A percentile compares a stretch with the other conserved stretches of the same genome.
Evolutionary conservation across 441 rosid genomes (phyloP).

Genomic region (Aleurites moluccanus): DNA sequence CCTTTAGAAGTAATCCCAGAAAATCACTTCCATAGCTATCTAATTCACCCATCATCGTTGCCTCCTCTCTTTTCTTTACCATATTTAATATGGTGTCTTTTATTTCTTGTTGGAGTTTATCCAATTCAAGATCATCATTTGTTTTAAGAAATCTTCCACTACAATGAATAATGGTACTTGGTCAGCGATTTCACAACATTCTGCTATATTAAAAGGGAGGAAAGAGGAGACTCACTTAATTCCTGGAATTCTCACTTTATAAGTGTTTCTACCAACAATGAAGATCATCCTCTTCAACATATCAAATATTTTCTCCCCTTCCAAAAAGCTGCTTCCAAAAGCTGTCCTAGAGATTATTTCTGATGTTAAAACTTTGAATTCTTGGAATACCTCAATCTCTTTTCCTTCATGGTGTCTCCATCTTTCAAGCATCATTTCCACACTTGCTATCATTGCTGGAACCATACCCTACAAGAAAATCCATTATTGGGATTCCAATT

Average conservation of each 20-base stretch:
- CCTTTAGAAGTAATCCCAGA: slow-evolving; percentile 41
- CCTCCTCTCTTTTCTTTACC: slow-evolving; percentile 39
- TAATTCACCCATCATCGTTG: slow-evolving; percentile 8
- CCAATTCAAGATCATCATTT: slow-evolving; percentile 39
- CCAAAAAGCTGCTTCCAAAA: slow-evolving; percentile 39
- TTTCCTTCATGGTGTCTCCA: slow-evolving; percentile 34
- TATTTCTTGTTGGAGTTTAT: slow-evolving; percentile 34
- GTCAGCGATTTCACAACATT: not conserved
- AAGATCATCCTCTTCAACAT: slow-evolving; percentile 29
- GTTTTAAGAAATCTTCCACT: slow-evolving; percentile 33
- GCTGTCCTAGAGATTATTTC: slow-evolving; percentile 45
- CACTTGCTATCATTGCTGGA: slow-evolving; percentile 36
- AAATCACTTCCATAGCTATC: slow-evolving; percentile 39
- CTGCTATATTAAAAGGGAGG: not conserved
- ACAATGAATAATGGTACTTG: not conserved
- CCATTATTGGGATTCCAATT: not conserved
- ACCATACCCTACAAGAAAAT: slow-evolving; percentile 23
- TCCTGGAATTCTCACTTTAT: slow-evolving; percentile 30
- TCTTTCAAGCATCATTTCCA: slow-evolving; percentile 37
- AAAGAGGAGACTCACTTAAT: slow-evolving; percentile 22
- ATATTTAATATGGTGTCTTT: slow-evolving; percentile 30
- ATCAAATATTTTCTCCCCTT: slow-evolving; percentile 39
- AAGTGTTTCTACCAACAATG: slow-evolving; percentile 19
- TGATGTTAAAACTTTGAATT: slow-evolving; percentile 39
- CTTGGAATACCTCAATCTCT: slow-evolving; percentile 38